These are phyloP conservation scores for Leishmania braziliensis DNA, from an alignment of 208 protist species.

Conservation along the genomic window DNA sequence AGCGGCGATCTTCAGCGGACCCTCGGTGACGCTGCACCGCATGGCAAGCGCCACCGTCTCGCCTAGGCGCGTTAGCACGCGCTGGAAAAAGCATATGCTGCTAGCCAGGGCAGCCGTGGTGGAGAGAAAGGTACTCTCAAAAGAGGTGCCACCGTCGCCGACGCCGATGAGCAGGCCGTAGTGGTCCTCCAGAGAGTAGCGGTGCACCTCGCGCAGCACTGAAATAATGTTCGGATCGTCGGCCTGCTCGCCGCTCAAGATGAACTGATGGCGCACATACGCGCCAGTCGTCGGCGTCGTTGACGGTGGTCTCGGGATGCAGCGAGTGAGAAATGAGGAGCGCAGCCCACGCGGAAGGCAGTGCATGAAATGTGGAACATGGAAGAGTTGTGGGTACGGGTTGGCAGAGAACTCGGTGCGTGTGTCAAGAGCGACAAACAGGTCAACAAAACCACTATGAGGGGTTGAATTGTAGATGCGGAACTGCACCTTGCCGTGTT, in stretches of 20 bases:
- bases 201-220: slow-evolving; percentile 80
- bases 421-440: slow-evolving; percentile 70
- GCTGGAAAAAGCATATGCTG: slow-evolving; percentile 83
- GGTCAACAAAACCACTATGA: slow-evolving; percentile 70
- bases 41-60: slow-evolving; percentile 55
- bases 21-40: slow-evolving; percentile 71
- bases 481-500: slow-evolving; percentile 81
- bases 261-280: slow-evolving; percentile 75
- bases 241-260: slow-evolving; percentile 45
- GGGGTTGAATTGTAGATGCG: slow-evolving; percentile 72
- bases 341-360: slow-evolving; percentile 68
- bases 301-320: slow-evolving; percentile 64
- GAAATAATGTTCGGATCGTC: slow-evolving; percentile 56
- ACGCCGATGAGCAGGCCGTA: slow-evolving; percentile 73
- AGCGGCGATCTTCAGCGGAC: slow-evolving; percentile 64
- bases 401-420: slow-evolving; percentile 67
- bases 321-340: slow-evolving; percentile 57
- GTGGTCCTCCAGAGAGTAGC: slow-evolving; percentile 88
- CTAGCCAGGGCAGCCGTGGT: slow-evolving; percentile 76
- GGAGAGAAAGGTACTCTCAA: slow-evolving; percentile 77
- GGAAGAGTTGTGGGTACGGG: slow-evolving; percentile 56
- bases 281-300: slow-evolving; percentile 57
- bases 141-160: slow-evolving; percentile 60
- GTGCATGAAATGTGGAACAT: slow-evolving; percentile 67
- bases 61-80: slow-evolving; percentile 73